Percentiles rank a stretch among this genome's conserved stretches.
Evolutionary conservation across 768 basidiomycete species (phyloP).

Genomic region (Trametes cingulata): DNA sequence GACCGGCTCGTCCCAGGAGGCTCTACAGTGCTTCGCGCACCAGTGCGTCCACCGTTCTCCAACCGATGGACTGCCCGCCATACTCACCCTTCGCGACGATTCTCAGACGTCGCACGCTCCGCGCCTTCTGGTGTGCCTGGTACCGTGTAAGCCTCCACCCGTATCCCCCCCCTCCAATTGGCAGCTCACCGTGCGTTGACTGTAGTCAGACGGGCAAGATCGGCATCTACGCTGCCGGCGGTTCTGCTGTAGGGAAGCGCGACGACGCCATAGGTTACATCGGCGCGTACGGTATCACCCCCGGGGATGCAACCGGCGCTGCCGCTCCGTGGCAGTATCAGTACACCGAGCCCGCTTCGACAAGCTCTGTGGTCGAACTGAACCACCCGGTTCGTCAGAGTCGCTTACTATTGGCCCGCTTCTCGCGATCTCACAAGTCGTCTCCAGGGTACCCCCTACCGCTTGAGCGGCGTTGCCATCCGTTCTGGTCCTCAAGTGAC

Average conservation of each 20-base stretch:
- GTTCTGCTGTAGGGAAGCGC: conserved; percentile 3
- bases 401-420: background rate
- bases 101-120: conserved; percentile 8
- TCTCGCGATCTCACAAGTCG: background rate
- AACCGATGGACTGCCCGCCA: background rate
- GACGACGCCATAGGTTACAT: conserved; percentile 15
- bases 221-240: conserved; percentile 11
- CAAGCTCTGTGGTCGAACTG: conserved; percentile 9
- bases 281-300: conserved; percentile 17
- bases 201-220: conserved; percentile 16
- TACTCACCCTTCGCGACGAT: background rate
- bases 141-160: conserved; percentile 9
- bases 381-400: conserved; percentile 13
- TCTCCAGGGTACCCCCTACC: conserved; percentile 6
- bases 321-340: conserved; percentile 12
- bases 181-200: background rate
- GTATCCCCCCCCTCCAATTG: background rate
- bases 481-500: conserved; percentile 15
- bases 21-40: conserved; percentile 16
- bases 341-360: conserved; percentile 14
- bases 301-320: background rate
- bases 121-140: conserved; percentile 14
- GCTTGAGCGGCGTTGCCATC: conserved; percentile 20
- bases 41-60: conserved; percentile 6
- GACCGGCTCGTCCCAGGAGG: conserved; percentile 15